These are phyloP conservation scores for Wolfiporia cocos DNA, from an alignment of 1,284 basidiomycete species.

Conservation along the genomic window DNA sequence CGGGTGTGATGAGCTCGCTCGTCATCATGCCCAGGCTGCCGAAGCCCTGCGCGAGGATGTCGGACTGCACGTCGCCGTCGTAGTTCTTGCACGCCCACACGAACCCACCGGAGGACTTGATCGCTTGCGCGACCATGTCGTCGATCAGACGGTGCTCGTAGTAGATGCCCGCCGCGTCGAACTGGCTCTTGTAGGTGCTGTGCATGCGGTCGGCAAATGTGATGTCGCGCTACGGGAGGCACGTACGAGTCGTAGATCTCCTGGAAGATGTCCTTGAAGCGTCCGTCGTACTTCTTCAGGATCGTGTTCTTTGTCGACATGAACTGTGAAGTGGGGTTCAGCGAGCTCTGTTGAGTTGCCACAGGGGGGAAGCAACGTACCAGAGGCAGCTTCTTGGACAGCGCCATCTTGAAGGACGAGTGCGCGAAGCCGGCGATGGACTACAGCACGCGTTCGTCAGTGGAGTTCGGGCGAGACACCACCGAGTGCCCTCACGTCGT, in stretches of 20 bases:
- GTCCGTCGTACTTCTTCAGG: slow-evolving; percentile 93
- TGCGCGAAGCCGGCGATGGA: slow-evolving; percentile 95
- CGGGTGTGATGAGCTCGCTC: slow-evolving; percentile 92
- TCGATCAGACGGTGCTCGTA: slow-evolving; percentile 95
- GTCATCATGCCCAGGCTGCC: slow-evolving; percentile 98
- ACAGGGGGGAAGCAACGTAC: slow-evolving; percentile 31
- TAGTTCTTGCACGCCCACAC: slow-evolving; percentile 99
- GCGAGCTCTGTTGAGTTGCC: background rate
- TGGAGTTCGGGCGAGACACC: background rate
- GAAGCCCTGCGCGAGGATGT: slow-evolving; percentile 93
- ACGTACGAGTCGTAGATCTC: slow-evolving; percentile 79
- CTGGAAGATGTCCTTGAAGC: slow-evolving; percentile 99
- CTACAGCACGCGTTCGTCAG: slow-evolving; percentile 28
- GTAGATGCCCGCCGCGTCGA: slow-evolving; percentile 83
- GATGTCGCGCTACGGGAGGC: slow-evolving; percentile 14
- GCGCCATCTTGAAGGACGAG: slow-evolving; percentile 98
- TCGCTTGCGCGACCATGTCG: slow-evolving; percentile 95
- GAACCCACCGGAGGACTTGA: slow-evolving; percentile 96
- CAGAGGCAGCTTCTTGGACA: slow-evolving; percentile 90
- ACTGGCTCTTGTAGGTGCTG: slow-evolving; percentile 77
- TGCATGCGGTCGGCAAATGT: background rate
- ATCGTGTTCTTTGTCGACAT: slow-evolving; percentile 99
- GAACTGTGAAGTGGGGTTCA: slow-evolving; percentile 44
- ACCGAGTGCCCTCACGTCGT: slow-evolving; percentile 50
- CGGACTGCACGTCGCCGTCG: slow-evolving; percentile 91